A percentile compares a stretch with the other conserved stretches of the same genome.
Evolutionary conservation across 1,139 yeast genomes (phyloP).

Genomic region (Suhomyces atakaporum): DNA sequence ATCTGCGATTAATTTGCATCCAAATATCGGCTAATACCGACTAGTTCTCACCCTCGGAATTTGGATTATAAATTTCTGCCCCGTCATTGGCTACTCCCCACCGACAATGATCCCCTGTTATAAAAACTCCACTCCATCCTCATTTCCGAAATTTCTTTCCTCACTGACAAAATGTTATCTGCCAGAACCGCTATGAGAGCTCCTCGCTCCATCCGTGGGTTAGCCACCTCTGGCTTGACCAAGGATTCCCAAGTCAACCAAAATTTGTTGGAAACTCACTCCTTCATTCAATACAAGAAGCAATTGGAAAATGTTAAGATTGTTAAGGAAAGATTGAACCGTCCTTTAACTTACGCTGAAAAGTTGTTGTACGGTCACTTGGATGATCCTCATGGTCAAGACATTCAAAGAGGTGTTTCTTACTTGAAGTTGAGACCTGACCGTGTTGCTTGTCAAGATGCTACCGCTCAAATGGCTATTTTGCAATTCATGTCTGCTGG

Average conservation of each 20-base stretch:
- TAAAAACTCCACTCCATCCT: constrained; percentile 12
- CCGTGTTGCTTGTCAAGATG: constrained; percentile 99
- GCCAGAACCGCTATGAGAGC: constrained; percentile 39
- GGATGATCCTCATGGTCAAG: constrained; percentile 94
- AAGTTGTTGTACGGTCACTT: constrained; percentile 94
- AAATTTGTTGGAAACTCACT: constrained; percentile 85
- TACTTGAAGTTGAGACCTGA: constrained; percentile 98
- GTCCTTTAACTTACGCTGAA: constrained; percentile 98
- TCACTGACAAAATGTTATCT: constrained; percentile 36
- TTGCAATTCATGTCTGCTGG: constrained; percentile 98
- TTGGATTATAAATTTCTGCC: constrained; percentile 22
- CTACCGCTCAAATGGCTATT: constrained; percentile 99
- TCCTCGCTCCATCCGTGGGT: constrained; percentile 57
- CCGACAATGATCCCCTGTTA: constrained; percentile 13
- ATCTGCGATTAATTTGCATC: no score
- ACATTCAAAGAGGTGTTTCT: constrained; percentile 92
- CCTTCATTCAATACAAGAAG: constrained; percentile 77
- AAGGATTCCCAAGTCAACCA: constrained; percentile 91
- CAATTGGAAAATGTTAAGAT: constrained; percentile 82
- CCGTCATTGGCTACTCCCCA: constrained; percentile 20
- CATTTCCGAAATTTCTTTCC: constrained; percentile 7
- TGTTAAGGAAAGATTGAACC: constrained; percentile 81
- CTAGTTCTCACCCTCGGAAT: constrained; percentile 8
- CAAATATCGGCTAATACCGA: no score
- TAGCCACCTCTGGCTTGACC: constrained; percentile 75